Evolutionary conservation across 305 asterid genomes (phyloP).

Genomic region (Fraxinus ornus): DNA sequence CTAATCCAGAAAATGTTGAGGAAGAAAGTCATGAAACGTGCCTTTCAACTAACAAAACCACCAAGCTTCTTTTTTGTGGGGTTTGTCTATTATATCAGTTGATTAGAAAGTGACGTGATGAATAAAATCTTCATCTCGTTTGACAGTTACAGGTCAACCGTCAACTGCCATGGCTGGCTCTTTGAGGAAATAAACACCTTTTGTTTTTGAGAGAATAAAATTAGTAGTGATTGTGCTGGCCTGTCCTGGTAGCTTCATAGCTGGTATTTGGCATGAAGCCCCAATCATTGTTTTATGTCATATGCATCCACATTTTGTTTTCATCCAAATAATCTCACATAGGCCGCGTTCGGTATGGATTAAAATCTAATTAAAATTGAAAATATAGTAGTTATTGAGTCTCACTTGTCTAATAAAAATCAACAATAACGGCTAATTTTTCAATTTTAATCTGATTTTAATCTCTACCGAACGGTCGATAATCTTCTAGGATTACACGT

Average conservation of each 20-base stretch:
- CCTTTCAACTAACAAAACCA: background rate
- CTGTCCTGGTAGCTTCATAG: background rate
- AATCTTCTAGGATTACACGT: background rate
- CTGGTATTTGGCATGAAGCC: constrained; percentile 19
- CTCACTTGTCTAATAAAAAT: no score
- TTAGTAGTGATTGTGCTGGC: background rate
- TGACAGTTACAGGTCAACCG: background rate
- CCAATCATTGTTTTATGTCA: constrained; percentile 8
- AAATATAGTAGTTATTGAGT: no score
- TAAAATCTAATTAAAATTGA: no score
- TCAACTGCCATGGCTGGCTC: constrained; percentile 6
- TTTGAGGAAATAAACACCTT: background rate
- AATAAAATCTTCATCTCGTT: constrained; percentile 9
- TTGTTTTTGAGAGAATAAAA: background rate
- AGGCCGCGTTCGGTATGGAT: no score
- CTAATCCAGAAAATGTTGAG: background rate
- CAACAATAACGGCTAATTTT: no score
- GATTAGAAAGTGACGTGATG: constrained; percentile 8
- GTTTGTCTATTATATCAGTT: background rate
- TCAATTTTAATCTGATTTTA: no score
- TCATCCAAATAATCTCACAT: background rate
- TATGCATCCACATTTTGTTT: background rate
- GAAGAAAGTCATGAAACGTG: background rate
- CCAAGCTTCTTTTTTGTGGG: background rate
- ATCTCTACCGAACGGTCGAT: no score